Evolutionary conservation across 192 early-diverging fungal genomes (phyloP).

Genomic region (Diversispora epigaea): DNA sequence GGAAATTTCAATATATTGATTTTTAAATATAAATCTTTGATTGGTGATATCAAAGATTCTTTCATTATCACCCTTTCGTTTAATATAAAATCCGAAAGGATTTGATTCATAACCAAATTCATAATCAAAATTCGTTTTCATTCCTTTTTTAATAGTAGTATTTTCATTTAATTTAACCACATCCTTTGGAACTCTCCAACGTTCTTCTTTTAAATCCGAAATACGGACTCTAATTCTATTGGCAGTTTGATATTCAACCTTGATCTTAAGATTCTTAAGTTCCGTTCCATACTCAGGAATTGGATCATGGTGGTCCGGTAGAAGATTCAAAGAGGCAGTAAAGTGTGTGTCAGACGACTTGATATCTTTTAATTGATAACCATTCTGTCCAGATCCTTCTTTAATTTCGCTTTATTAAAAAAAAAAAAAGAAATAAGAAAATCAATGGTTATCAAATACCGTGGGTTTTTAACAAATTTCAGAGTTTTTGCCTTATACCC

Average conservation of each 20-base stretch:
- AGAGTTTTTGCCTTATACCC: too few relatives aligned
- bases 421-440: too few relatives aligned
- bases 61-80: constrained; percentile 40
- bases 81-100: constrained; percentile 49
- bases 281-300: constrained; percentile 9
- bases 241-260: constrained; percentile 7
- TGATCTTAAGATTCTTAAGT: not conserved
- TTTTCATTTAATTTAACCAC: not conserved
- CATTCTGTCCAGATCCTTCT: too few relatives aligned
- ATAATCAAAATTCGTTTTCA: not conserved
- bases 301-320: too few relatives aligned
- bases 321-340: too few relatives aligned
- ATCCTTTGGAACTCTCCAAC: constrained; percentile 1
- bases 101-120: constrained; percentile 27
- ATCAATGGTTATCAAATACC: too few relatives aligned
- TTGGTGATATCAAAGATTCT: constrained; percentile 45
- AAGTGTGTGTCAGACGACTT: too few relatives aligned
- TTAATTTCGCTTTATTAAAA: too few relatives aligned
- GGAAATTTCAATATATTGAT: constrained; percentile 67
- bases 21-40: constrained; percentile 53
- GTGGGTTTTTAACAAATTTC: too few relatives aligned
- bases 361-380: too few relatives aligned
- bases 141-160: too few relatives aligned
- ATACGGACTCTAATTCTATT: constrained; percentile 1
- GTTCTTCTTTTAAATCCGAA: not conserved